phyloP scores from a whole-genome alignment of 495 filamentous ascomycete species.

The Amphirosellinia nigrospora region DNA sequence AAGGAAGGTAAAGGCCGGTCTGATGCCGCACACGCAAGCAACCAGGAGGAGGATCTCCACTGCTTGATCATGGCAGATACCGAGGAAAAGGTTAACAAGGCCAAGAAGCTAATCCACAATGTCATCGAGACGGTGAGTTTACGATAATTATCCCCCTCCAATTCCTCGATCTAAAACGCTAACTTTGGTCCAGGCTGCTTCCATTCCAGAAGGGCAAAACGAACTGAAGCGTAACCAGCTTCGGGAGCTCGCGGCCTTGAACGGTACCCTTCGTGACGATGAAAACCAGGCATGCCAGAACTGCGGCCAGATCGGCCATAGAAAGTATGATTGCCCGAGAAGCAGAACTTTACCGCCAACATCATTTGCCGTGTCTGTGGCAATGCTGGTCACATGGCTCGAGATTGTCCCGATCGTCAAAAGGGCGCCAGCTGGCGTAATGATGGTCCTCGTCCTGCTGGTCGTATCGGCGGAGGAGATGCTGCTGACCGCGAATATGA shows the following conservation, averaged over 20 bases:
- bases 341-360: slow-evolving; percentile 96
- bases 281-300: slow-evolving; percentile 99
- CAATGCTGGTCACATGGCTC: slow-evolving; percentile 90
- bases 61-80: slow-evolving; percentile 99
- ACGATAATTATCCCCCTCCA: neutral
- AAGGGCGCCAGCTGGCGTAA: slow-evolving; percentile 92
- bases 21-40: slow-evolving; percentile 97
- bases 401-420: slow-evolving; percentile 92
- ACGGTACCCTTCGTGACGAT: slow-evolving; percentile 97
- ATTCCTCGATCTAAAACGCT: slow-evolving; percentile 24
- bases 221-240: slow-evolving; percentile 98
- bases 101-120: slow-evolving; percentile 95
- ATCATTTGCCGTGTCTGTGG: slow-evolving; percentile 99
- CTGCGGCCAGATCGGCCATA: slow-evolving; percentile 98
- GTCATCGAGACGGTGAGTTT: slow-evolving; percentile 92
- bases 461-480: slow-evolving; percentile 78
- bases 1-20: slow-evolving; percentile 99
- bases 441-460: slow-evolving; percentile 57
- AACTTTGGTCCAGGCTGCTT: slow-evolving; percentile 74
- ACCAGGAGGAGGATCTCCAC: slow-evolving; percentile 99
- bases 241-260: slow-evolving; percentile 93
- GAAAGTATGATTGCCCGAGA: slow-evolving; percentile 98
- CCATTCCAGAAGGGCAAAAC: slow-evolving; percentile 97
- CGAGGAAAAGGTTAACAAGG: slow-evolving; percentile 97
- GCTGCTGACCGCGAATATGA: slow-evolving; percentile 94